Evolutionary conservation across 176 grass and related monocot species (phyloP), one percentile per base, ranked within the genome.

Genomic region (Panicum miliaceum): DNA sequence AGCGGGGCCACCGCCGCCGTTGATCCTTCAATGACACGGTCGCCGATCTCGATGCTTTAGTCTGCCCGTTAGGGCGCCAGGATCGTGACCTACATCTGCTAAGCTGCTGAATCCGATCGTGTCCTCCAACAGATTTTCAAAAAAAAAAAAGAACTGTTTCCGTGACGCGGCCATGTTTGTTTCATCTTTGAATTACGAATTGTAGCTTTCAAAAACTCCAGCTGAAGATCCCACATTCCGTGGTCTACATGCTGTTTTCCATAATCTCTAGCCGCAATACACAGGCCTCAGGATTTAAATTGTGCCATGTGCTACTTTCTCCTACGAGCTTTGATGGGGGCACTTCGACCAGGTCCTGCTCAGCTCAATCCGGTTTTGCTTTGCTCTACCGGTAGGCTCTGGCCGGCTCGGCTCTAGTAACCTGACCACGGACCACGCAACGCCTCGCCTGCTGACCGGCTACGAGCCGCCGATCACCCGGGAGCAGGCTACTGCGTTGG

Each of bases 371-470:
- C 67, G 58, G 38, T 35, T 56, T 58, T 18, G 36, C 57, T 45
- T n/a, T n/a, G n/a, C 65, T 8, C 43, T 45, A 71, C 3, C 53
- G 4, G 37, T 79, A 79, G 67, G 36, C 25, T 22, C 3, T 36
- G 73, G 25, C 19, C 20, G 48, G 14, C 14, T 50, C 57, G 34
- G 4, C 46, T 65, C 66, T 78, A 45, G 1, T 11, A 12, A 37
- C 25, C 68, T 80, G 82, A 42, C 82, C 81, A 58, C 27, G 27
- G 37, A 58, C 67, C 75, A 47, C 71, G 12, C 68, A 57, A 73
- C 27, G 26, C 36, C 68, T 59, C 27, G 50, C n/a, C 58, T 52
- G 65, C 42, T 29, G 81, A 16, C 47, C 68, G 67, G 48, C 75
- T 50, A 80, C 3, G 36, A 64, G 54, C 26, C 6, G 45, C 52